phyloP scores from a whole-genome alignment of 352 stramenopile species.

The Globisporangium cederbergense region DNA sequence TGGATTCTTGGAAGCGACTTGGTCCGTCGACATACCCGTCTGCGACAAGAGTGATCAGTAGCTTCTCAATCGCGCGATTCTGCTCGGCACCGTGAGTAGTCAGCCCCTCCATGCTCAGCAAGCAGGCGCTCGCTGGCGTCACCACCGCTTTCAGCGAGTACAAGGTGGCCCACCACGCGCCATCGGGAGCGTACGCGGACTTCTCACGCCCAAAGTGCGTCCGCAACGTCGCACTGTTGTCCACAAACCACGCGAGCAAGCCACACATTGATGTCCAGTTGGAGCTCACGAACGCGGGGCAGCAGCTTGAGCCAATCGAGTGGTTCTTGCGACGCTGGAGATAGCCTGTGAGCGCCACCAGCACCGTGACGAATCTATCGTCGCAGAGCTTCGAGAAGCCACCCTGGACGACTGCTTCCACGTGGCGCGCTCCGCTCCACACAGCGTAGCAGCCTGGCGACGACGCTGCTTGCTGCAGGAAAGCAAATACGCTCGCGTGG shows the following conservation, averaged over 20 bases:
- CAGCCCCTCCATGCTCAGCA: slow-evolving; percentile 5
- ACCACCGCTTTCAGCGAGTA: slow-evolving; percentile 9
- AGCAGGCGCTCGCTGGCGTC: neutral
- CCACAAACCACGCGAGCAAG: slow-evolving; percentile 5
- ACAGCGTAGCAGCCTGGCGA: slow-evolving; percentile 9
- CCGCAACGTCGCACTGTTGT: neutral
- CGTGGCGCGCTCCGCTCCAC: slow-evolving; percentile 10
- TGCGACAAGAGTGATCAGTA: slow-evolving; percentile 12
- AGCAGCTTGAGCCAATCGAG: neutral
- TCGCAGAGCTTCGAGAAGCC: slow-evolving; percentile 7
- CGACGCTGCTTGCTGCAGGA: slow-evolving; percentile 5
- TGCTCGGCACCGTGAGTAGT: slow-evolving; percentile 13
- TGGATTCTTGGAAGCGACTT: slow-evolving; percentile 6
- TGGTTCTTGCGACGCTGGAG: neutral
- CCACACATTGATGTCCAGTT: slow-evolving; percentile 4
- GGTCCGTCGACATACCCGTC: slow-evolving; percentile 14
- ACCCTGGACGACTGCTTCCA: slow-evolving; percentile 4
- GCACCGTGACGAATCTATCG: slow-evolving; percentile 4
- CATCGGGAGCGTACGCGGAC: neutral
- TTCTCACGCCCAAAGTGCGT: neutral
- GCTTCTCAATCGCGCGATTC: slow-evolving; percentile 16
- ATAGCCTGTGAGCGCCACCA: neutral
- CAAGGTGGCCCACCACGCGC: slow-evolving; percentile 11
- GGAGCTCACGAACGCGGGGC: neutral
- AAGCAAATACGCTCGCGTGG: neutral